Conservation (phyloP, 2,329 filamentous ascomycete genomes). For the Coleophoma crateriformis region DNA sequence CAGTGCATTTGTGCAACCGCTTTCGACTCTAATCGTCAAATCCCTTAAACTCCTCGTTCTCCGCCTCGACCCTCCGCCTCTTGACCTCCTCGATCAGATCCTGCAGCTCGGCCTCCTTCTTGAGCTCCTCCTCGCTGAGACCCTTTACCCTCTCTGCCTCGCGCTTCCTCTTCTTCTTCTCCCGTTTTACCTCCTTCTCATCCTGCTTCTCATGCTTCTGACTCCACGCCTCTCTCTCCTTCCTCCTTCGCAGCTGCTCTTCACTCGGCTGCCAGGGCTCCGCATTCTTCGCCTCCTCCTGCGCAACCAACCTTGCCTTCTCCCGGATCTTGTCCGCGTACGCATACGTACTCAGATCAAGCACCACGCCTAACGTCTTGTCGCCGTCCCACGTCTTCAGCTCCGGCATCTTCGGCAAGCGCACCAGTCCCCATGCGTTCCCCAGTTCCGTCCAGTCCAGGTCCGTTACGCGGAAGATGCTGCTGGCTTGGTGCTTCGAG, state of each 20-base stretch:
- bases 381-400: conserved; percentile 68
- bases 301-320: conserved; percentile 52
- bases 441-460: conserved; percentile 82
- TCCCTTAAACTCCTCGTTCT: conserved; percentile 27
- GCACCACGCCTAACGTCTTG: conserved; percentile 51
- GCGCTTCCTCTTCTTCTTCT: conserved; percentile 57
- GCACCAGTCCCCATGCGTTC: conserved; percentile 78
- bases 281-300: conserved; percentile 42
- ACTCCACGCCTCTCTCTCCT: conserved; percentile 68
- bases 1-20: not conserved
- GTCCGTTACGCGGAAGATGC: conserved; percentile 80
- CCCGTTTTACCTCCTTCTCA: conserved; percentile 52
- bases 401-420: conserved; percentile 92
- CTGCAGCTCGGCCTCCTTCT: conserved; percentile 56
- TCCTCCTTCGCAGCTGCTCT: conserved; percentile 46
- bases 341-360: conserved; percentile 63
- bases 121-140: conserved; percentile 67
- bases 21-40: conserved; percentile 20
- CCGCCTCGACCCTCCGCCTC: conserved; percentile 34
- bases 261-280: conserved; percentile 30
- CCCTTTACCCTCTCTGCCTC: conserved; percentile 57
- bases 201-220: conserved; percentile 63
- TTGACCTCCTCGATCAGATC: conserved; percentile 61
- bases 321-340: conserved; percentile 72
- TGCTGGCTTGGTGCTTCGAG: conserved; percentile 82